Evolutionary conservation across 441 rosid genomes (phyloP).

Genomic region (Populus trichocarpa): DNA sequence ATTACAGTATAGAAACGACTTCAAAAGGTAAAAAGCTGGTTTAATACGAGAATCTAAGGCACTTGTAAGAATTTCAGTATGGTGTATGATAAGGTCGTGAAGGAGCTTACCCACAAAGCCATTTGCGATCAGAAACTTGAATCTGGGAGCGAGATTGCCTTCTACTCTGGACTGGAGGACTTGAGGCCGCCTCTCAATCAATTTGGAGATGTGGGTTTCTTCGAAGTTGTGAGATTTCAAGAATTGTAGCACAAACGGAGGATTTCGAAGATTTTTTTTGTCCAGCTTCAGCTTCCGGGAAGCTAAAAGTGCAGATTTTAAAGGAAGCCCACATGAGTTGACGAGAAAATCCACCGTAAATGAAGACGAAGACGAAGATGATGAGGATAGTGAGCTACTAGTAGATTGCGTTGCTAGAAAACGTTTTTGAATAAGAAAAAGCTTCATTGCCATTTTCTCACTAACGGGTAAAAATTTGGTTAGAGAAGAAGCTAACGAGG

Average conservation of each 20-base stretch:
- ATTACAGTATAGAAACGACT: neutral
- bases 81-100: neutral
- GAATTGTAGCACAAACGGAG: neutral
- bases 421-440: neutral
- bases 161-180: neutral
- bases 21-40: neutral
- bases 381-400: no score
- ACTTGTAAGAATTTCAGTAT: neutral
- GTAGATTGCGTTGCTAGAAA: neutral
- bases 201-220: conserved; percentile 7
- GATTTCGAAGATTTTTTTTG: neutral
- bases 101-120: conserved; percentile 21
- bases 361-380: neutral
- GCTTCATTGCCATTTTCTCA: no score
- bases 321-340: conserved; percentile 8
- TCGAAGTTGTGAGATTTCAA: conserved; percentile 14
- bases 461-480: no score
- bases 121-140: neutral
- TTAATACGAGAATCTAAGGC: conserved; percentile 8
- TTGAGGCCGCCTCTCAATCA: neutral
- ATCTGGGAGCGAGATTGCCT: neutral
- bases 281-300: neutral
- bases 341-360: conserved; percentile 13
- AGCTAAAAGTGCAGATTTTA: conserved; percentile 10
- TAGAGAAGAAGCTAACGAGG: no score